Evolutionary conservation across 805 yeast species (phyloP).

Genomic region (Candida ovalis): DNA sequence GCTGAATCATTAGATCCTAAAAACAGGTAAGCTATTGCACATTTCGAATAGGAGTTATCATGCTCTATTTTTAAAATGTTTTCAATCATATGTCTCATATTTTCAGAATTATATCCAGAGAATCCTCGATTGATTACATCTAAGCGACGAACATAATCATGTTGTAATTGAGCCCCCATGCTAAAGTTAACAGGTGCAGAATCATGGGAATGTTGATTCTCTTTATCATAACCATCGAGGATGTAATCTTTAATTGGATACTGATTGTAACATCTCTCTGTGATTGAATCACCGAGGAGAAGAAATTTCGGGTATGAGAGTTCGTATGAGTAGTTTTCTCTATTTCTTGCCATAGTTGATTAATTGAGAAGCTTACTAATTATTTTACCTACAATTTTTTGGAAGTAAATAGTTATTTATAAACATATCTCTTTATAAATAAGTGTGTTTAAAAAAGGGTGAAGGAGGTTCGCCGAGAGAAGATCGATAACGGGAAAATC

Average conservation of each 20-base stretch:
- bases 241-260: conserved; percentile 18
- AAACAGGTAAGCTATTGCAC: conserved; percentile 16
- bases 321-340: conserved; percentile 15
- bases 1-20: conserved; percentile 79
- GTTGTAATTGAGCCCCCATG: conserved; percentile 23
- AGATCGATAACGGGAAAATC: too few species aligned
- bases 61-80: conserved; percentile 47
- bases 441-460: not conserved
- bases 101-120: conserved; percentile 67
- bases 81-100: conserved; percentile 49
- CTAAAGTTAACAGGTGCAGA: conserved; percentile 11
- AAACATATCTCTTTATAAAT: not conserved
- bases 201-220: not conserved
- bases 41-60: conserved; percentile 21
- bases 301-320: conserved; percentile 20
- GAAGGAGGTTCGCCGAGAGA: not conserved
- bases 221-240: conserved; percentile 16
- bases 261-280: conserved; percentile 24
- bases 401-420: not conserved
- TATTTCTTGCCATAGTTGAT: conserved; percentile 12
- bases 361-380: not conserved
- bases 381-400: not conserved
- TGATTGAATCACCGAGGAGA: conserved; percentile 31
- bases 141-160: conserved; percentile 49
- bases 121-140: conserved; percentile 73